Base-by-base conservation (phyloP, 129 eudicot genomes). In the sunflower (Helianthus annuus) region DNA sequence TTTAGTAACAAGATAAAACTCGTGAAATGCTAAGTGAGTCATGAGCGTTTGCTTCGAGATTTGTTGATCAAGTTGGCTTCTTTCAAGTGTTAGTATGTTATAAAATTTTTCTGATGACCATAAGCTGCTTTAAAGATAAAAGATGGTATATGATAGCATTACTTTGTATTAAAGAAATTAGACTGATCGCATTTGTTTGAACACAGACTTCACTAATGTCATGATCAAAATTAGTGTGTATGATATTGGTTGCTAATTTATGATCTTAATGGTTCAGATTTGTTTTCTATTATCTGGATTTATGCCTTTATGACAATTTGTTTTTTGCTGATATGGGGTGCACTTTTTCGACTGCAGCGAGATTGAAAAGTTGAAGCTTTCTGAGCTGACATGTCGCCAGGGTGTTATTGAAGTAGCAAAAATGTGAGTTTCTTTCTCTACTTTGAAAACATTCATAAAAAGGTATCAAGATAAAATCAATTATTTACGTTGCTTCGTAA, bases 321-420 rank as follows among this genome's bases (percentile, higher is more conserved):
- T 64, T 39, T 68, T 67, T 60, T 57, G 13, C 78, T 82, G 12
- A 82, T 58, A 17, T 60, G 6, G 48, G 52, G 48, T 74, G 32
- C 16, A 70, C 65, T 29, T 19, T 4, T 70, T 11, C 58, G 4
- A 46, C 64, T 15, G 45, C 91, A 95, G 99, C 8, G 99, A 95
- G 79, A 95, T 95, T 79, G 99, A 95, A 48, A 95, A 95, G 76
- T 73, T 95, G 83, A 95, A 95, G 89, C 97, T 95, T 78, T 89
- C 98, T 55, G 96, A 89, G 66, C 73, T 89, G 91, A 81, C 98
- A 8, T 92, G 98, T 78, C 90, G 96, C 42, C 89, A 92, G 90
- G 98, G 98, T 63, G 88, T 87, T 57, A 83, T 89, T 83, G 98
- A 91, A 86, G 90, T 91, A 48, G 97, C 97, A 17, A 91, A 91